phyloP scores from a whole-genome alignment of 176 grass and related monocot genomes.

The Carex myosuroides region DNA sequence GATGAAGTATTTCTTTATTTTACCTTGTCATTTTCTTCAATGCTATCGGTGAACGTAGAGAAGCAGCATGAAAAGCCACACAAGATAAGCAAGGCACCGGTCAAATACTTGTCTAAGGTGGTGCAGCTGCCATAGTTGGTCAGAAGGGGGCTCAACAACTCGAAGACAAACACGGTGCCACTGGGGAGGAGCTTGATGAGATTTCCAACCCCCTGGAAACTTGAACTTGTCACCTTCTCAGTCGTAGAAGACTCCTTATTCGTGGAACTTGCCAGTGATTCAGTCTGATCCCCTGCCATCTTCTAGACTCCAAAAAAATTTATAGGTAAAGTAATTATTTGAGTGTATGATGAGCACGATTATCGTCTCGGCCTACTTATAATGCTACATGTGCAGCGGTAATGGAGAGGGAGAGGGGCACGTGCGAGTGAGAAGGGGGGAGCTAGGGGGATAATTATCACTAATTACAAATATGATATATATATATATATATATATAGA shows the following conservation, averaged over 20 bases:
- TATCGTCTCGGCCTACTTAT: neutral
- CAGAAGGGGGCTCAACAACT: conserved; percentile 59
- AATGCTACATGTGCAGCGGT: neutral
- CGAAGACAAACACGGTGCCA: conserved; percentile 72
- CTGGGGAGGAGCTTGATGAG: conserved; percentile 80
- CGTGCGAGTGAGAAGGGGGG: too few relatives aligned
- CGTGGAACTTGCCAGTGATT: neutral
- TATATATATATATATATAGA: too few relatives aligned
- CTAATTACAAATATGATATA: neutral
- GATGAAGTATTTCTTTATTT: neutral
- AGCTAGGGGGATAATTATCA: neutral
- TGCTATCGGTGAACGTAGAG: conserved; percentile 77
- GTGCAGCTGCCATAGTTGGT: conserved; percentile 65
- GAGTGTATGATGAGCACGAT: neutral
- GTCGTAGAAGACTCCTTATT: neutral
- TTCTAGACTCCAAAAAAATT: neutral
- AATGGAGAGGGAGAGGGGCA: too few relatives aligned
- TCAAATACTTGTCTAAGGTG: conserved; percentile 29
- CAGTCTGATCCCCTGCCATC: conserved; percentile 16
- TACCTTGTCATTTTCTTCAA: conserved; percentile 45
- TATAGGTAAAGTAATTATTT: neutral
- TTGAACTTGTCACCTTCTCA: neutral
- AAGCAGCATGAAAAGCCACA: conserved; percentile 59
- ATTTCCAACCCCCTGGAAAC: conserved; percentile 35
- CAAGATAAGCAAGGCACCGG: conserved; percentile 29